Percentiles rank a stretch among this genome's conserved stretches.
Evolutionary conservation across 139 green algal species (phyloP).

Genomic region (Micractinium conductrix): DNA sequence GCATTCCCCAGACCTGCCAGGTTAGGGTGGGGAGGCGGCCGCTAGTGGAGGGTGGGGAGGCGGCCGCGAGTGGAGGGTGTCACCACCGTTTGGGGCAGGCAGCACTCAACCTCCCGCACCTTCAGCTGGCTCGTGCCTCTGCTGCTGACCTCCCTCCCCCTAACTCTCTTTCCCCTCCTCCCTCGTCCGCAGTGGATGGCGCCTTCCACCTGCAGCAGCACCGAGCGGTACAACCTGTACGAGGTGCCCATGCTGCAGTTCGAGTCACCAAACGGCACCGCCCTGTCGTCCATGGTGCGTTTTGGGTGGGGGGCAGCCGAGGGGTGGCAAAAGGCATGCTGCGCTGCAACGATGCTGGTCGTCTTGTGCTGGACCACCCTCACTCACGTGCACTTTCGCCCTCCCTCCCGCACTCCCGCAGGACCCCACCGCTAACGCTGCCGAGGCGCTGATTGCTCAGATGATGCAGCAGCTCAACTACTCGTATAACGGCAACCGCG

Average conservation of each 20-base stretch:
- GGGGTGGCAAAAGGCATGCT: background rate
- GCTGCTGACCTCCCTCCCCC: background rate
- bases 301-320: background rate
- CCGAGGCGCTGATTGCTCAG: background rate
- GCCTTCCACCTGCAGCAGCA: background rate
- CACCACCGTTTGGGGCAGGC: too few relatives aligned
- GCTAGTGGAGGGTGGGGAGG: background rate
- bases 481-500: background rate
- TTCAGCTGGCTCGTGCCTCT: too few relatives aligned
- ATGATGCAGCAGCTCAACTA: background rate
- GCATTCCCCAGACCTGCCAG: conserved; percentile 1
- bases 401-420: background rate
- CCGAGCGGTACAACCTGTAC: background rate
- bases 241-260: conserved; percentile 9
- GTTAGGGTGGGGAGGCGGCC: background rate
- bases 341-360: background rate
- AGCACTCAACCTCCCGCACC: too few relatives aligned
- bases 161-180: background rate
- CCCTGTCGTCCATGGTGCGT: background rate
- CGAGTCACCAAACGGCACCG: background rate
- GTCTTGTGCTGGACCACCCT: background rate
- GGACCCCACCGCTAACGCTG: background rate
- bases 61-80: too few relatives aligned
- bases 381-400: background rate
- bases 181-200: conserved; percentile 10